These are phyloP conservation scores for Trichosporon inkin DNA, from an alignment of 1,284 basidiomycete genomes.

Conservation along the genomic window DNA sequence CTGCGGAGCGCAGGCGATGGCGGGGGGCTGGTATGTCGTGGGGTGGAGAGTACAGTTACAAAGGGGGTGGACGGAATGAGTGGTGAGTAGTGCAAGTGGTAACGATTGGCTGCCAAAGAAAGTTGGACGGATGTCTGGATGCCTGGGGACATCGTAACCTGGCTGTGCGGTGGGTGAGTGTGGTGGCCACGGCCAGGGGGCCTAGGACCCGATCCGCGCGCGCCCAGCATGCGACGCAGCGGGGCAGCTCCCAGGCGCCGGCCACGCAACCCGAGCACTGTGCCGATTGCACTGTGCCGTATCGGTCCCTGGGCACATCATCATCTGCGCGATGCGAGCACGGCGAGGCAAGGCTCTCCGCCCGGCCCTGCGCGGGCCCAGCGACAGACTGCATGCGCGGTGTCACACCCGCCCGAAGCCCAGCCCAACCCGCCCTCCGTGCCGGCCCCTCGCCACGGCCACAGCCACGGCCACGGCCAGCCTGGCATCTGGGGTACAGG, in stretches of 20 bases:
- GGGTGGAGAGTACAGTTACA: background rate
- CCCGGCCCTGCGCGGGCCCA: too few species aligned
- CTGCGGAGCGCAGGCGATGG: background rate
- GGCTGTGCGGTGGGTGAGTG: background rate
- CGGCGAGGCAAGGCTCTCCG: too few species aligned
- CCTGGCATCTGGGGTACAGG: constrained; percentile 5
- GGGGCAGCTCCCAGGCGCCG: too few species aligned
- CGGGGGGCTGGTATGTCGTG: background rate
- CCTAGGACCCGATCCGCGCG: too few species aligned
- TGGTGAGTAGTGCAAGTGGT: constrained; percentile 6
- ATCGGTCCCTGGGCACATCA: background rate
- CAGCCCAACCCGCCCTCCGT: too few species aligned
- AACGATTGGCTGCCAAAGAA: constrained; percentile 7
- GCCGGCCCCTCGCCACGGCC: too few species aligned
- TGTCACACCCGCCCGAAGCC: too few species aligned
- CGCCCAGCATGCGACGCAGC: too few species aligned
- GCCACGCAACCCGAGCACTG: background rate
- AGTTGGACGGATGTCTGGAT: constrained; percentile 2
- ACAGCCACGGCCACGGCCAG: background rate
- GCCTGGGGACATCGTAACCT: background rate
- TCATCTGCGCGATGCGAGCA: too few species aligned
- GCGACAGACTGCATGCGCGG: too few species aligned
- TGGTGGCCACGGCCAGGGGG: too few species aligned
- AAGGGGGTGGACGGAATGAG: background rate
- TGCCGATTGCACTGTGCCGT: constrained; percentile 1